Conservation (phyloP, 139 green algal species). For the Pedinophyceae sp. region DNA sequence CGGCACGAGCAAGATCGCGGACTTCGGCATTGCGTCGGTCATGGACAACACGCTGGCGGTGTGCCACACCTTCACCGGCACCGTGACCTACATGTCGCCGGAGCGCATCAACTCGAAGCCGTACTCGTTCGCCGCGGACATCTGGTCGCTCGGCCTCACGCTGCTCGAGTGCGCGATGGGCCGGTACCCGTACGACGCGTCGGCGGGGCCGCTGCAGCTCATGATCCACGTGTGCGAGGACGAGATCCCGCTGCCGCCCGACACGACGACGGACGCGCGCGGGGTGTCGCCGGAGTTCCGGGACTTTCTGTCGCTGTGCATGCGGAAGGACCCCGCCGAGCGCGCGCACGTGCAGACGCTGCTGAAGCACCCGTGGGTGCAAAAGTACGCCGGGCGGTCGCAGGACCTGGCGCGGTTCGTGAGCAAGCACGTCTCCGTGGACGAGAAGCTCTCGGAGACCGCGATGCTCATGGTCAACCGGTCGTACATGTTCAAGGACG, state of each 20-base stretch:
- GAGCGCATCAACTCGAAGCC: slow-evolving; percentile 75
- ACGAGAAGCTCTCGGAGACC: not conserved
- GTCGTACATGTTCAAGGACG: not conserved
- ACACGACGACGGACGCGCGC: not conserved
- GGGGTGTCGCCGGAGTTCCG: slow-evolving; percentile 45
- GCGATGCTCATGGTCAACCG: not conserved
- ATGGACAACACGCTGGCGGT: slow-evolving; percentile 11
- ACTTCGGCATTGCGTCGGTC: slow-evolving; percentile 74
- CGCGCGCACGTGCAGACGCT: slow-evolving; percentile 44
- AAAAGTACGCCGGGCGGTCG: not conserved
- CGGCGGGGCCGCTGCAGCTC: slow-evolving; percentile 45
- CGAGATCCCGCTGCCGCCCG: not conserved
- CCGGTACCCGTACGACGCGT: slow-evolving; percentile 72
- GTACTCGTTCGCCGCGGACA: slow-evolving; percentile 67
- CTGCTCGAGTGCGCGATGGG: slow-evolving; percentile 78
- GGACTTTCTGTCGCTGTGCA: slow-evolving; percentile 56
- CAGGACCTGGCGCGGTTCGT: not conserved
- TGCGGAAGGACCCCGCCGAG: slow-evolving; percentile 49
- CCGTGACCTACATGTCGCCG: slow-evolving; percentile 94
- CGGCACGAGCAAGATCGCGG: slow-evolving; percentile 74
- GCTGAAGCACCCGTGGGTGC: slow-evolving; percentile 51
- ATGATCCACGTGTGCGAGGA: slow-evolving; percentile 47
- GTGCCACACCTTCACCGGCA: slow-evolving; percentile 77
- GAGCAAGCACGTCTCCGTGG: not conserved
- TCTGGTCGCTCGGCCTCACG: slow-evolving; percentile 75